Conservation (phyloP, 306 rosid species). For the Cicer bijugum region DNA sequence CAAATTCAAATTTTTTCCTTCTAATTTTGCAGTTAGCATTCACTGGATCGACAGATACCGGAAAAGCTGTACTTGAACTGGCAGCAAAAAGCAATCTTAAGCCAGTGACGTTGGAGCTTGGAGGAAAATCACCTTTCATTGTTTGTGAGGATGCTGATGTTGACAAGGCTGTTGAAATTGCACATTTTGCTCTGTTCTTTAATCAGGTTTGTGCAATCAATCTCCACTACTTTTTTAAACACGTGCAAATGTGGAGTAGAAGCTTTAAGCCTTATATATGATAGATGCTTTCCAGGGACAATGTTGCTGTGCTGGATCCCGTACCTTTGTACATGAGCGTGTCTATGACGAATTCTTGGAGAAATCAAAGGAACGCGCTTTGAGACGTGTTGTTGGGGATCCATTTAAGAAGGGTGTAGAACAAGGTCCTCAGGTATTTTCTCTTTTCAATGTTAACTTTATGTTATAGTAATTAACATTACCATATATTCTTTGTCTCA, state of each 20-base stretch:
- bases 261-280: conserved; percentile 3
- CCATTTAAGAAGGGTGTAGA: conserved; percentile 90
- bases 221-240: conserved; percentile 17
- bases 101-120: conserved; percentile 89
- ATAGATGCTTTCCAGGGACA: conserved; percentile 67
- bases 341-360: conserved; percentile 90
- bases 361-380: conserved; percentile 81
- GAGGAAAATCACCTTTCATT: conserved; percentile 96
- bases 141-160: conserved; percentile 84
- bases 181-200: conserved; percentile 90
- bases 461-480: not conserved
- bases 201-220: conserved; percentile 68
- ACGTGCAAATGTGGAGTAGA: conserved; percentile 1
- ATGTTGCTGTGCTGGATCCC: conserved; percentile 97
- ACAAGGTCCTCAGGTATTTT: conserved; percentile 94
- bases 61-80: conserved; percentile 70
- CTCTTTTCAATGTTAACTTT: not conserved
- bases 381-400: conserved; percentile 85
- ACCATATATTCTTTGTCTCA: not conserved
- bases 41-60: conserved; percentile 86
- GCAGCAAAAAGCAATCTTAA: conserved; percentile 92
- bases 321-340: conserved; percentile 85
- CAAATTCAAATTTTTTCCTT: not conserved
- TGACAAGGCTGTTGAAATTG: conserved; percentile 80
- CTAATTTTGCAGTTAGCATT: conserved; percentile 72